phyloP scores from a whole-genome alignment of 164 flowering plant genomes.

The Cinnamomum micranthum region DNA sequence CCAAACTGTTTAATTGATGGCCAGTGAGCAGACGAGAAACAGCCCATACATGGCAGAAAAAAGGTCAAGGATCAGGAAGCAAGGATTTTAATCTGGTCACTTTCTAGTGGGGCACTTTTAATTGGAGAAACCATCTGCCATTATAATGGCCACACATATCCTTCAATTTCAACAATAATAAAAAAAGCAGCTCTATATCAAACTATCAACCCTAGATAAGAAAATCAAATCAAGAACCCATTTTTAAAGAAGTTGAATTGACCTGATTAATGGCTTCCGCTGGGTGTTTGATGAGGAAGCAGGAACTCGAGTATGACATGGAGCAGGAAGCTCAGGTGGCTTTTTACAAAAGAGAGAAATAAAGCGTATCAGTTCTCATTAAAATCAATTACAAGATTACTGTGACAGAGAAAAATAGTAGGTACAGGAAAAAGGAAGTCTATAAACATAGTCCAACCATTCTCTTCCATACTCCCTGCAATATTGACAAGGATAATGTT shows the following conservation, averaged over 20 bases:
- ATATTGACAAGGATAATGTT: too few relatives aligned
- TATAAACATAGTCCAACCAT: background rate
- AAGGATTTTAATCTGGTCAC: too few relatives aligned
- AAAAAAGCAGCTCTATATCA: too few relatives aligned
- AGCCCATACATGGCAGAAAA: too few relatives aligned
- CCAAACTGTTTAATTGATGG: background rate
- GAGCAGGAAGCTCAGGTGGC: slow-evolving; percentile 51
- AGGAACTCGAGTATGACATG: slow-evolving; percentile 17
- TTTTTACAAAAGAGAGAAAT: slow-evolving; percentile 10
- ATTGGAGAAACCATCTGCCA: background rate
- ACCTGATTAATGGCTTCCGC: slow-evolving; percentile 60
- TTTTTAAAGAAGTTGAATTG: background rate
- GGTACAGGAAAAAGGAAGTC: background rate
- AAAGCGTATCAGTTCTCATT: background rate
- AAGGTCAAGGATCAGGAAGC: background rate
- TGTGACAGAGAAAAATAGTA: too few relatives aligned
- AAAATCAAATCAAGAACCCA: background rate
- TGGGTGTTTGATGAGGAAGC: slow-evolving; percentile 23
- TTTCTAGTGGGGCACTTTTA: background rate
- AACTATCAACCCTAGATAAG: background rate
- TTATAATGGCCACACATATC: background rate
- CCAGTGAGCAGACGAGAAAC: background rate
- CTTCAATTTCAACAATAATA: too few relatives aligned
- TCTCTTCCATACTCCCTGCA: background rate
- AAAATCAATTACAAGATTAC: background rate